These are phyloP conservation scores for Metarhizium album DNA, from an alignment of 2,329 filamentous ascomycete species.

Conservation along the genomic window DNA sequence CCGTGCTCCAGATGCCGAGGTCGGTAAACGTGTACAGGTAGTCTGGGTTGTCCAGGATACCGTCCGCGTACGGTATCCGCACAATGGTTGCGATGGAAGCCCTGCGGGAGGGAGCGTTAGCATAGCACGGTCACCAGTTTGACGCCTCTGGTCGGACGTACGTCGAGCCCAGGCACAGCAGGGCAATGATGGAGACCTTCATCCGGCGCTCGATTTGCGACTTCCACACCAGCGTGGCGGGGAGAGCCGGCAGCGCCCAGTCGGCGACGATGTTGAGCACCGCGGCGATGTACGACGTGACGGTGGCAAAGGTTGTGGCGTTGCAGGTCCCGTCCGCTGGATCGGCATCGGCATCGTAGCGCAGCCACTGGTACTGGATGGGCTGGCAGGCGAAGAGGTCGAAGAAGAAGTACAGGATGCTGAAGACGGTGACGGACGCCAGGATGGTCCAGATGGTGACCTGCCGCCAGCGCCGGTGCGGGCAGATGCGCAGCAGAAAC, in stretches of 20 bases:
- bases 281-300: not conserved
- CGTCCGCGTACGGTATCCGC: not conserved
- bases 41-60: not conserved
- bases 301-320: not conserved
- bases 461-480: not conserved
- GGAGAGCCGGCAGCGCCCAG: not conserved
- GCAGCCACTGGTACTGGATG: not conserved
- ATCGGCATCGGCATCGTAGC: not conserved
- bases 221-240: not conserved
- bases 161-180: not conserved
- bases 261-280: not conserved
- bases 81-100: not conserved
- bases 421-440: not conserved
- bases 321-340: not conserved
- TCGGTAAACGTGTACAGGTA: not conserved
- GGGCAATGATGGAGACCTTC: not conserved
- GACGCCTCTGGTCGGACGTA: not conserved
- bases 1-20: not conserved
- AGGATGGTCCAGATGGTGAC: not conserved
- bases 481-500: not conserved
- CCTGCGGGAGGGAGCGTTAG: not conserved
- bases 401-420: not conserved
- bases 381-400: not conserved
- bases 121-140: not conserved
- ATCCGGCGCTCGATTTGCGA: not conserved